Evolutionary conservation across 2,329 filamentous ascomycete genomes (phyloP), one percentile per base, ranked within the genome.

Genomic region (Coleophoma crateriformis): DNA sequence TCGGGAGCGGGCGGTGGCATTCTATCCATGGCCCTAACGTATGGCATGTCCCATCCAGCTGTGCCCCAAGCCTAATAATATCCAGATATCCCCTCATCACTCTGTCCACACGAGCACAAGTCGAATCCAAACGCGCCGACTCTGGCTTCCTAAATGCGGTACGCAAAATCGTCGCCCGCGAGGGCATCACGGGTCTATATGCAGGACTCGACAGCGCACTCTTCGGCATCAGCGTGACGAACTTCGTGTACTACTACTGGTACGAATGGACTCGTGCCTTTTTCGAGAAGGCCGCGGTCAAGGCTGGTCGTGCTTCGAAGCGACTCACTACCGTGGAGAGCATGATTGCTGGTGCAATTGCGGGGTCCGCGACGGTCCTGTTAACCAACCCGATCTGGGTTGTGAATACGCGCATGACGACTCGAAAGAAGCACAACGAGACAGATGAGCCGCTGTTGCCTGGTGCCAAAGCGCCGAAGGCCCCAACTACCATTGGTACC

Each of bases 221-320:
- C 42, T 96, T 99, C 69, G 94, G 94, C 68, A 97, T 99, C 75
- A 94, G 88, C 69, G 85, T 99, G 60, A 99, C 94, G 62, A 99
- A 99, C 76, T 99, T 99, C 67, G 92, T 99, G 44, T 99, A 99
- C 78, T 99, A 99, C 75, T 99, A 97, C 78, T 99, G 89, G 92
- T 99, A 97, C 71, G 94, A 99, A 74, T 99, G 90, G 88, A 94
- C 90, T 55, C 85, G 91, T 51, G 79, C 86, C 46, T 87, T 87
- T 66, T 96, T 97, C 73, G 90, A 89, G 67, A 77, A 78, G 56
- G 88, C 90, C 10, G 90, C 90, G 42, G 68, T 78, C 50, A 84
- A 82, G 61, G 76, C 87, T 48, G 88, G 87, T 33, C 84, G 89
- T 56, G 79, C 84, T 50, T 84, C 80, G 54, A 86, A 82, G 71